These are phyloP conservation scores for Pleurotus tuber-regium DNA, from an alignment of 768 basidiomycete genomes.

Conservation along the genomic window DNA sequence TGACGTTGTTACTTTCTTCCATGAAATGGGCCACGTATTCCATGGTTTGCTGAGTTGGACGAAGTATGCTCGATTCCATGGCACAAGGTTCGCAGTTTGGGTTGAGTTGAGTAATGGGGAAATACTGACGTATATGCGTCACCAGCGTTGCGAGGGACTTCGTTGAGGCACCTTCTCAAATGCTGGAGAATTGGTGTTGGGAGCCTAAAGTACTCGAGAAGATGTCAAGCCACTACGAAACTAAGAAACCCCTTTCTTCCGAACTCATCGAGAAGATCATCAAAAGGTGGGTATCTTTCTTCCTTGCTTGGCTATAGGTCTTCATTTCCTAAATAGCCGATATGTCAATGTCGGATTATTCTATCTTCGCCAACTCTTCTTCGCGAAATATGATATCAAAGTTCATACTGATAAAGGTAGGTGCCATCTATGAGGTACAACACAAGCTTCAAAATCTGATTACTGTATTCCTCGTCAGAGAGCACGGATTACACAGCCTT, in stretches of 20 bases:
- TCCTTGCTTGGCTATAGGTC: neutral
- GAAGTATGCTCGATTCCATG: constrained; percentile 76
- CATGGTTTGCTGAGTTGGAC: constrained; percentile 70
- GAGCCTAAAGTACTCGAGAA: constrained; percentile 71
- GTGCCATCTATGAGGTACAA: constrained; percentile 7
- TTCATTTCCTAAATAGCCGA: constrained; percentile 35
- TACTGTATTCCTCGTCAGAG: constrained; percentile 30
- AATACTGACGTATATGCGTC: neutral
- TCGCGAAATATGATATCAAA: constrained; percentile 75
- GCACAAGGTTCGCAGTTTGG: constrained; percentile 48
- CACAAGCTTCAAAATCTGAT: neutral
- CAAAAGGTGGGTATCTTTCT: constrained; percentile 49
- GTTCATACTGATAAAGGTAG: constrained; percentile 69
- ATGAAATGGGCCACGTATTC: constrained; percentile 83
- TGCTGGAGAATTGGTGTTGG: constrained; percentile 96
- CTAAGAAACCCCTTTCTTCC: constrained; percentile 63
- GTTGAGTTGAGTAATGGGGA: neutral
- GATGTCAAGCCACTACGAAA: constrained; percentile 83
- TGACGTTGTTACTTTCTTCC: constrained; percentile 90
- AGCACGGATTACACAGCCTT: constrained; percentile 71
- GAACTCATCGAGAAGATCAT: constrained; percentile 80
- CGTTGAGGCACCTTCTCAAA: constrained; percentile 88
- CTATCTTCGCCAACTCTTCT: constrained; percentile 83
- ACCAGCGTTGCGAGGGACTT: constrained; percentile 71
- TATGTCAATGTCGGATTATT: constrained; percentile 83